Base-by-base conservation (phyloP, 2,329 filamentous ascomycete genomes). In the Albifimbria verrucaria region DNA sequence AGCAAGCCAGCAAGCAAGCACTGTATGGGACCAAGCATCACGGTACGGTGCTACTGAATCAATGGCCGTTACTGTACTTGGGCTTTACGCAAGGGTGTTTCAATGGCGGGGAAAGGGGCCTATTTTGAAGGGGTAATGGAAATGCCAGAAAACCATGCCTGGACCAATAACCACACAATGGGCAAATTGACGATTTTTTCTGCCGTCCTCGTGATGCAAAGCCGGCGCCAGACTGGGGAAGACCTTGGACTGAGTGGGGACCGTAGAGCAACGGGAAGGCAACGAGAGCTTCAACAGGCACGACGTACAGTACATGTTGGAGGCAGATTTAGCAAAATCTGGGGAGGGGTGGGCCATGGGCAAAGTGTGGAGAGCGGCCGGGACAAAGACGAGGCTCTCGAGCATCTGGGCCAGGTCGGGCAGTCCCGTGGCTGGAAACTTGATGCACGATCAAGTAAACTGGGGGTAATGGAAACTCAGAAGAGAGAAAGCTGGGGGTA, bases 381-480 rank as follows among this genome's bases (percentile, higher is more conserved):
- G n/a, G n/a, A n/a, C n/a, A n/a, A n/a, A n/a, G n/a, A n/a, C n/a
- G n/a, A n/a, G n/a, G n/a, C n/a, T n/a, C n/a, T n/a, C n/a, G n/a
- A n/a, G n/a, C n/a, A n/a, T n/a, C 12, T 39, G 15, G 32, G 18
- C 41, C 47, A 52, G 51, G 45, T 54, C 55, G 57, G 56, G 36
- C 52, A 49, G 57, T 47, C 54, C 53, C 56, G 61, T 64, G 62
- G 62, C 59, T 62, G 59, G 60, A 59, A 52, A 57, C 24, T 15
- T 22, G 56, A 61, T 65, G 65, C 65, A 67, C 62, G 59, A 71
- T 70, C 64, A 71, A 64, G 69, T 72, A 72, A 71, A 64, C 62
- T 62, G 66, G 66, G 67, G 67, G 68, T 71, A 71, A 69, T 67
- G 47, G 59, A 67, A 68, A 67, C 60, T 52, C 53, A 53, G 53